Base-by-base conservation (phyloP, 2,329 filamentous ascomycete species). In the Aspergillus aculeatus region DNA sequence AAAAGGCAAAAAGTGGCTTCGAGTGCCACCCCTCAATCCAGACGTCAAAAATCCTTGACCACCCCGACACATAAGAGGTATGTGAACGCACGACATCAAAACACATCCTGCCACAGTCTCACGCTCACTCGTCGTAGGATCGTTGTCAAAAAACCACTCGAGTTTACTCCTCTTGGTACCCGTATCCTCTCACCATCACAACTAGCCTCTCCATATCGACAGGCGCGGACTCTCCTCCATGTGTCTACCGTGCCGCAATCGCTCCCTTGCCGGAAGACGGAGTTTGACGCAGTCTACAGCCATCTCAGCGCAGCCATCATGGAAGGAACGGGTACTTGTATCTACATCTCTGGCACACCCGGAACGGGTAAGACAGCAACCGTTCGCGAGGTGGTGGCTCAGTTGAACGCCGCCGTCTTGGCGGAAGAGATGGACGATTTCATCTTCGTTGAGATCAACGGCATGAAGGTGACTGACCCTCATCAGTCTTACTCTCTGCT, bases 381-480 rank as follows among this genome's bases (percentile, higher is more conserved):
- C 0, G 95, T 99, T 10, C 89, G 95, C 51, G 95, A 99, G 76
- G 95, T 98, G 1, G 90, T 99, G 16, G 87, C 90, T 5, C 89
- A 92, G 62, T 83, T 99, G 9, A 94, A 98, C 67, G 86, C 89
- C n/a, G 88, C 92, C 0, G 95, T 98, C 1, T 83, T 86, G 51
- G 87, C 89, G 7, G 95, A 99, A 70, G 94, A 98, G 75, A 83
- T 99, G 47, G 95, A 99, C 70, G 94, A 98, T 73, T 99, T 99
- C 75, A 96, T 97, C 60, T 99, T 99, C 68, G 93, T 99, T 63
- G 95, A 99, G 76, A 98, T 99, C 78, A 99, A 99, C 76, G 96
- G 95, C 66, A 98, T 99, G 95, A 99, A 99, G 80, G 93, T 99
- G 68, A 96, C 95, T 0, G 95, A 99, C 73, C 94, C 95, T 0